These are phyloP conservation scores for Emmonsia crescens DNA, from an alignment of 2,329 filamentous ascomycete species.

Conservation along the genomic window DNA sequence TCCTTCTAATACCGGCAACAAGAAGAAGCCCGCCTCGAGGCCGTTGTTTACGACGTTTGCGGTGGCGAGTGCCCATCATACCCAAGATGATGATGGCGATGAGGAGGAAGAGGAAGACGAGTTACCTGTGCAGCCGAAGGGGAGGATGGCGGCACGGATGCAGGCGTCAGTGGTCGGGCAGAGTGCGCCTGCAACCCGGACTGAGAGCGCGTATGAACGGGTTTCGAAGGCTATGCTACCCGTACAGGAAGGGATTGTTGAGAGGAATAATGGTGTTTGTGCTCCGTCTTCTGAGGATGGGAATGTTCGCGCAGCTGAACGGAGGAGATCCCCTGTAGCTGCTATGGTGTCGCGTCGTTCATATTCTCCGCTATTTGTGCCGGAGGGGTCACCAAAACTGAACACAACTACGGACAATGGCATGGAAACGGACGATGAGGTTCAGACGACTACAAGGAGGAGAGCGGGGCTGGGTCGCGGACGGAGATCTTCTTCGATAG, in stretches of 20 bases:
- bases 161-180: slow-evolving; percentile 20
- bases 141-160: slow-evolving; percentile 56
- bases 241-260: background rate
- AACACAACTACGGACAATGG: background rate
- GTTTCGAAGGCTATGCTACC: background rate
- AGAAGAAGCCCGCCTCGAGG: background rate
- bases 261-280: background rate
- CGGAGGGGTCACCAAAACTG: background rate
- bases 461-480: slow-evolving; percentile 1
- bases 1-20: background rate
- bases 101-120: slow-evolving; percentile 38
- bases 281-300: background rate
- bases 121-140: slow-evolving; percentile 43
- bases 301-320: background rate
- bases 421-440: slow-evolving; percentile 19
- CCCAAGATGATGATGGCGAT: slow-evolving; percentile 1
- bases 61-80: background rate
- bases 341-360: background rate
- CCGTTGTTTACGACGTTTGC: background rate
- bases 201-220: background rate
- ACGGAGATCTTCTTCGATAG: background rate
- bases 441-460: slow-evolving; percentile 21
- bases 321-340: background rate
- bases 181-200: background rate
- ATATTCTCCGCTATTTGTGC: background rate